Base-by-base conservation (phyloP, 495 filamentous ascomycete species). In the Mytilinidion resinicola region DNA sequence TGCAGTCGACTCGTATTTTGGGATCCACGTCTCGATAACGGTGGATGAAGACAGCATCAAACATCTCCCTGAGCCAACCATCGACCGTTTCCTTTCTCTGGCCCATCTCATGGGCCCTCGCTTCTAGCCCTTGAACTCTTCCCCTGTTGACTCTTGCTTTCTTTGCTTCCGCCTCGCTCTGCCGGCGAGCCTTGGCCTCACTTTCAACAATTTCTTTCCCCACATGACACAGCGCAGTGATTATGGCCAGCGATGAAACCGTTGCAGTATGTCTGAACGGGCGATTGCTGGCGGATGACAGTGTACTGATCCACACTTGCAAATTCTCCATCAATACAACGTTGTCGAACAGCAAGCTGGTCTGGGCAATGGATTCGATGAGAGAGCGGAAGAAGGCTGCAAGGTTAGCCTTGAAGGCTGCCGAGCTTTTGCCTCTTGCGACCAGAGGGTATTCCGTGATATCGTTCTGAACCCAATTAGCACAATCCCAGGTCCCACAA, bases 251-350 rank as follows among this genome's bases (percentile, higher is more conserved):
- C 2, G 86, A 82, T 12, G 90, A 81, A 5, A 95, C 80, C 1
- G 92, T 95, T 1, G 91, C 85, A 0, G 93, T 98, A 70, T 97
- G 95, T 53, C 93, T 79, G 71, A 98, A 96, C 5, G 93, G 91
- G 19, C 95, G 83, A 41, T 88, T 83, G 1, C 77, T 73, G 0
- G 89, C 87, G 9, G 88, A 91, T 3, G 91, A 90, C 85, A 97
- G 87, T 19, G 85, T 82, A 15, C 83, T 82, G 33, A 96, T 75
- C 95, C 93, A 98, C 53, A 86, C 73, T 57, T 88, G 79, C 50
- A 96, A 80, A 63, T 92, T 95, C 65, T 96, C 89, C 67, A 93
- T 81, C 21, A 97, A 75, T 5, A 81, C 76, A 20, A 75, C 74
- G 56, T 96, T 86, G 41, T 78, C 81, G 75, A 91, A 92, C 21